phyloP scores from a whole-genome alignment of 768 basidiomycete species.

The Crassisporium funariophilum region DNA sequence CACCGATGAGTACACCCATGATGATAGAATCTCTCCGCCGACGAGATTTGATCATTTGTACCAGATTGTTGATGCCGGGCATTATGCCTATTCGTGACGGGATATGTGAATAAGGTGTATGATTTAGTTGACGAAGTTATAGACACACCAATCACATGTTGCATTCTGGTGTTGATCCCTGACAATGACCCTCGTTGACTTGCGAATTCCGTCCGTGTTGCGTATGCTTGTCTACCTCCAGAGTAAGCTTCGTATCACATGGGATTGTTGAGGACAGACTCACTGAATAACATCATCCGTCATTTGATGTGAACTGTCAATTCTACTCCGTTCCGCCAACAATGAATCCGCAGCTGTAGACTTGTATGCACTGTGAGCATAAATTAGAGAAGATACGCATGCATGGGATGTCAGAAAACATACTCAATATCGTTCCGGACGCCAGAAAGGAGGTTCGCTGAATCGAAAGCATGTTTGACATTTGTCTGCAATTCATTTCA shows the following conservation, averaged over 20 bases:
- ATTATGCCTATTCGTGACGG: slow-evolving; percentile 62
- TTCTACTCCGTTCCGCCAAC: slow-evolving; percentile 82
- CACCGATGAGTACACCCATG: slow-evolving; percentile 84
- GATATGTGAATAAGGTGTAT: slow-evolving; percentile 1
- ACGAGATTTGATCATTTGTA: slow-evolving; percentile 91
- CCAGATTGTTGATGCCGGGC: slow-evolving; percentile 91
- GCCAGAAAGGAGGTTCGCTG: slow-evolving; percentile 84
- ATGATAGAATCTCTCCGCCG: slow-evolving; percentile 89
- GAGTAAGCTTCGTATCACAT: slow-evolving; percentile 5
- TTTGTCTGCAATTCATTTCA: slow-evolving; percentile 49
- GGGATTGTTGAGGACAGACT: slow-evolving; percentile 25
- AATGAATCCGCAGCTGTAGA: slow-evolving; percentile 86
- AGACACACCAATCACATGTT: slow-evolving; percentile 74
- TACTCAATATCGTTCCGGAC: slow-evolving; percentile 97
- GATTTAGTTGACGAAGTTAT: not conserved
- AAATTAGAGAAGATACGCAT: not conserved
- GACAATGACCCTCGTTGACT: slow-evolving; percentile 76
- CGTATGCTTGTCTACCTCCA: slow-evolving; percentile 85
- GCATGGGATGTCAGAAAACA: slow-evolving; percentile 21
- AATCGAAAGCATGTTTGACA: slow-evolving; percentile 79
- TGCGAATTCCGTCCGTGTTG: slow-evolving; percentile 90
- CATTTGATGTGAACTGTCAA: slow-evolving; percentile 94
- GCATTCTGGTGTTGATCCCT: slow-evolving; percentile 84
- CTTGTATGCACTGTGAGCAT: slow-evolving; percentile 74
- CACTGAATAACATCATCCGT: slow-evolving; percentile 90